Conservation (phyloP, 495 filamentous ascomycete genomes). For the Neurospora sp. region DNA sequence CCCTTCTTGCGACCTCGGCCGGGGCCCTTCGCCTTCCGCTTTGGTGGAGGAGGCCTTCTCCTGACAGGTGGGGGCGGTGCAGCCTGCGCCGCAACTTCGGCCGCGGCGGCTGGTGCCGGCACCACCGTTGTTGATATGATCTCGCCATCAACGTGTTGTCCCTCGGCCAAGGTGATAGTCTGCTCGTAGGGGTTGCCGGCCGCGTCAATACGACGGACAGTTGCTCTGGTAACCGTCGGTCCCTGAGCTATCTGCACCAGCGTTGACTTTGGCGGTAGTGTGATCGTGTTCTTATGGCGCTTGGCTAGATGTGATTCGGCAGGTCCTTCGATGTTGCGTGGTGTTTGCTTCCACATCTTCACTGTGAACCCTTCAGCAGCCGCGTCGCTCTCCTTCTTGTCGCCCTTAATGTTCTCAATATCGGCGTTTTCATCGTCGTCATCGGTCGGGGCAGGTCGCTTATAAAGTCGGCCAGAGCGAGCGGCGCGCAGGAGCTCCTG, state of each 20-base stretch:
- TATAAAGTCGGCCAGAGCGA: slow-evolving; percentile 62
- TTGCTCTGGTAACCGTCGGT: slow-evolving; percentile 57
- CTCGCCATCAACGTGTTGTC: slow-evolving; percentile 72
- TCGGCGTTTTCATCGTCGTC: slow-evolving; percentile 42
- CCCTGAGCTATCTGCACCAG: slow-evolving; percentile 29
- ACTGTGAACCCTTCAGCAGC: slow-evolving; percentile 54
- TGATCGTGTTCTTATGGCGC: slow-evolving; percentile 59
- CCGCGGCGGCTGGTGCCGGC: slow-evolving; percentile 22
- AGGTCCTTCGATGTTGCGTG: slow-evolving; percentile 64
- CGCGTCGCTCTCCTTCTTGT: slow-evolving; percentile 38
- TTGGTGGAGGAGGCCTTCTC: slow-evolving; percentile 64
- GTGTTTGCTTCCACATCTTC: slow-evolving; percentile 68
- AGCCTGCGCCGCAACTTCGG: slow-evolving; percentile 12
- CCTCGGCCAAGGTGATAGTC: slow-evolving; percentile 70
- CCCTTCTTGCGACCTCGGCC: slow-evolving; percentile 63
- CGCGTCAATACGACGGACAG: slow-evolving; percentile 64
- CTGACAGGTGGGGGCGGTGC: slow-evolving; percentile 26
- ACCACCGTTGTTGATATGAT: slow-evolving; percentile 50
- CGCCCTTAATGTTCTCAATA: slow-evolving; percentile 32
- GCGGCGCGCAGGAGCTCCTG: slow-evolving; percentile 79
- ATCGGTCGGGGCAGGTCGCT: slow-evolving; percentile 40
- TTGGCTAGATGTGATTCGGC: slow-evolving; percentile 80
- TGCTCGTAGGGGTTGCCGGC: slow-evolving; percentile 71
- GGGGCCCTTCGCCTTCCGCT: slow-evolving; percentile 60
- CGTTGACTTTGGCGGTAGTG: slow-evolving; percentile 33